Evolutionary conservation across 306 rosid genomes (phyloP), one percentile per base, ranked within the genome.

Genomic region (Sicyos baderoa): DNA sequence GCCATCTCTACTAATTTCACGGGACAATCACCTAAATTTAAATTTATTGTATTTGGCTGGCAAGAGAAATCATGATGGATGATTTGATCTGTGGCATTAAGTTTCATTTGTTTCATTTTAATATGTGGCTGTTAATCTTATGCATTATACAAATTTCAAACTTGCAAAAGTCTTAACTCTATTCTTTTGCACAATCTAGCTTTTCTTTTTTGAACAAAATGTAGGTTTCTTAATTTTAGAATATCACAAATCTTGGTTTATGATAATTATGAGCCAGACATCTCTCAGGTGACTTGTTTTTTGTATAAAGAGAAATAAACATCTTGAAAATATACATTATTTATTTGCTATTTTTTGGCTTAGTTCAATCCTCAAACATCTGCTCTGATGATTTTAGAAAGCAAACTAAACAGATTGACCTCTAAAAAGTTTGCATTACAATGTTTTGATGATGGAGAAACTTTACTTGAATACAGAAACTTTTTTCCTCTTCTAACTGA

Each of bases 381-480:
- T 61, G 68, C 1, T 44, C 48, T 35, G 15, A 61, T 35, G 23
- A 32, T 32, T 25, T 61, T 35, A 61, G 22, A 61, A 61, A 61
- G 66, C 22, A 59, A 59, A 17, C 66, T 32, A 60, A 60, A 42
- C 52, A 40, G 17, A 67, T 22, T 7, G 42, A 67, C 44, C 51
- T 45, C 42, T 16, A 40, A 45, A 49, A 7, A 22, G 55, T 48
- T 47, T 47, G 14, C 42, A 13, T 67, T 48, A 48, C 56, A 49
- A 15, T 45, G 1, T 65, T 22, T 44, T 23, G 51, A 64, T 37
- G 44, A 42, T 64, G 17, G 54, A n/a, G 19, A 10, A 18, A 42
- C 15, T 25, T 45, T 23, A 47, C 11, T 35, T 35, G 40, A 50
- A 54, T 58, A 27, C 72, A 27, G 0, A 25, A 56, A 42, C 27